Percentiles rank a stretch among this genome's conserved stretches.
Evolutionary conservation across 176 grass and related monocot genomes (phyloP).

Genomic region (barley (Hordeum vulgare)): MorexV3_pseudomolecules_assembly NC_058524.1:51427572-51428071

Average conservation of each 20-base stretch:
- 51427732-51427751: conserved; percentile 44
- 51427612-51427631: neutral
- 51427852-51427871: no score
- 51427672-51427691: conserved; percentile 75
- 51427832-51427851: no score
- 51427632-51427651: conserved; percentile 30
- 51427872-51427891: neutral
- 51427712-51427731: conserved; percentile 52
- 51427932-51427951: conserved; percentile 96
- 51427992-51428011: conserved; percentile 84
- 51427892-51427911: conserved; percentile 51
- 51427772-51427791: conserved; percentile 30
- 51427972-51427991: conserved; percentile 89
- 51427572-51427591: neutral
- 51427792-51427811: conserved; percentile 77
- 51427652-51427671: conserved; percentile 73
- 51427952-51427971: conserved; percentile 76
- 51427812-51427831: no score
- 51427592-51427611: neutral
- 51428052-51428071: conserved; percentile 56
- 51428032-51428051: conserved; percentile 76
- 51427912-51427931: conserved; percentile 66
- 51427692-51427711: conserved; percentile 55
- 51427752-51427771: conserved; percentile 29
- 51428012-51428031: conserved; percentile 73